Evolutionary conservation across 2,329 filamentous ascomycete genomes (phyloP).

Genomic region (Hymenoscyphus linearis): DNA sequence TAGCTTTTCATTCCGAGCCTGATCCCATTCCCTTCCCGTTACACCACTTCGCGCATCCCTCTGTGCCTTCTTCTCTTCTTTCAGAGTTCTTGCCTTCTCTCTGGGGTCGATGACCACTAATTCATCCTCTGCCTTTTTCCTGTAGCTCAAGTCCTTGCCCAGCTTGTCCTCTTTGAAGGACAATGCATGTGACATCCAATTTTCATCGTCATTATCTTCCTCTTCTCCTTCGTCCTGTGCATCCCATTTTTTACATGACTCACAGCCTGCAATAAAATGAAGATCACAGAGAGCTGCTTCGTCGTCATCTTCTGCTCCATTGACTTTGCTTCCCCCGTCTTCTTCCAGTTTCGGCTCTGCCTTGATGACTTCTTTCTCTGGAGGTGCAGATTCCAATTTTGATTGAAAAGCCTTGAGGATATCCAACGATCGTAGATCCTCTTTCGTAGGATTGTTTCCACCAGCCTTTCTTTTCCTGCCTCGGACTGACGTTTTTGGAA

Average conservation of each 20-base stretch:
- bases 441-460: slow-evolving; percentile 44
- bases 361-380: slow-evolving; percentile 35
- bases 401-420: slow-evolving; percentile 75
- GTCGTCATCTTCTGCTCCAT: slow-evolving; percentile 46
- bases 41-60: slow-evolving; percentile 47
- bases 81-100: slow-evolving; percentile 70
- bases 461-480: slow-evolving; percentile 66
- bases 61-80: slow-evolving; percentile 57
- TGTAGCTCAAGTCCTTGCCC: slow-evolving; percentile 86
- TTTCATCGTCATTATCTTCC: slow-evolving; percentile 54
- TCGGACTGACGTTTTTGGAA: slow-evolving; percentile 64
- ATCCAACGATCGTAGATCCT: slow-evolving; percentile 61
- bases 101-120: slow-evolving; percentile 88
- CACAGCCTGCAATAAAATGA: slow-evolving; percentile 93
- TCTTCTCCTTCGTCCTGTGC: slow-evolving; percentile 42
- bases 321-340: slow-evolving; percentile 26
- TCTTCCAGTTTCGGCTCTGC: slow-evolving; percentile 19
- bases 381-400: slow-evolving; percentile 57
- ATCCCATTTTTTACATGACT: slow-evolving; percentile 86
- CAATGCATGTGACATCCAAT: slow-evolving; percentile 83
- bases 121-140: slow-evolving; percentile 86
- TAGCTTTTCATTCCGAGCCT: slow-evolving; percentile 52
- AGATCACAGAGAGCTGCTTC: slow-evolving; percentile 81
- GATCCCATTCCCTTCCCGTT: slow-evolving; percentile 54
- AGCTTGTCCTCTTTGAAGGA: slow-evolving; percentile 84